phyloP scores from a whole-genome alignment of 176 grass and related monocot genomes.

The Phoenix dactylifera region DNA sequence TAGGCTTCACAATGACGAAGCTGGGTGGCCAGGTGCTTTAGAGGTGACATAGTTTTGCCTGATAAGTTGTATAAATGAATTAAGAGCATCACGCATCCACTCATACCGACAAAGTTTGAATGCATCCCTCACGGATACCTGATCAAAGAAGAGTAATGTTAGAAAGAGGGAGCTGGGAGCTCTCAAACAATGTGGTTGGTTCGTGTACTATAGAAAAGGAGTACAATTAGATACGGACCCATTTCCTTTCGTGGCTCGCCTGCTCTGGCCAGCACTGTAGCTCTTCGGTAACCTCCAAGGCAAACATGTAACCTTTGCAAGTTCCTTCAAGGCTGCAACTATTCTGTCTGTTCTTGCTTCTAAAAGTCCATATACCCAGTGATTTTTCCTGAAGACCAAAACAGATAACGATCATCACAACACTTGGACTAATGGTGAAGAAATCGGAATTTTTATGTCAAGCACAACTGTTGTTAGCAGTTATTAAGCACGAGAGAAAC shows the following conservation, averaged over 20 bases:
- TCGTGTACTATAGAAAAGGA: not conserved
- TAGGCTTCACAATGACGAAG: not conserved
- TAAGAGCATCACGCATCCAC: constrained; percentile 84
- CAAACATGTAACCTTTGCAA: constrained; percentile 82
- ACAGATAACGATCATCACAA: not conserved
- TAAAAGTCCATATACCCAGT: constrained; percentile 75
- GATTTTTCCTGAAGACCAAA: constrained; percentile 28
- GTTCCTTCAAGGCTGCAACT: constrained; percentile 34
- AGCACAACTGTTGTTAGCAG: no score
- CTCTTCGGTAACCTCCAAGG: constrained; percentile 73
- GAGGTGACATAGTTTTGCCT: not conserved
- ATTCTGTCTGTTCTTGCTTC: constrained; percentile 80
- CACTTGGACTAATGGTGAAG: no score
- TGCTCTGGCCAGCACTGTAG: constrained; percentile 65
- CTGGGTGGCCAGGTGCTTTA: constrained; percentile 1
- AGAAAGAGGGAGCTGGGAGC: not conserved
- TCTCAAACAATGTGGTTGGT: no score
- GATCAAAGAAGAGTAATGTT: not conserved
- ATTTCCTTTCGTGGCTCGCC: constrained; percentile 39
- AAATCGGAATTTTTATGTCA: no score
- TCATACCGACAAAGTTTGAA: constrained; percentile 67
- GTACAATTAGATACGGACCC: constrained; percentile 29
- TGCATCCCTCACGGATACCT: constrained; percentile 50
- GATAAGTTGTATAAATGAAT: constrained; percentile 7
- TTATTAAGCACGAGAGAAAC: no score